phyloP scores from a whole-genome alignment of 768 basidiomycete genomes.

The Boletus barrowsii region DNA sequence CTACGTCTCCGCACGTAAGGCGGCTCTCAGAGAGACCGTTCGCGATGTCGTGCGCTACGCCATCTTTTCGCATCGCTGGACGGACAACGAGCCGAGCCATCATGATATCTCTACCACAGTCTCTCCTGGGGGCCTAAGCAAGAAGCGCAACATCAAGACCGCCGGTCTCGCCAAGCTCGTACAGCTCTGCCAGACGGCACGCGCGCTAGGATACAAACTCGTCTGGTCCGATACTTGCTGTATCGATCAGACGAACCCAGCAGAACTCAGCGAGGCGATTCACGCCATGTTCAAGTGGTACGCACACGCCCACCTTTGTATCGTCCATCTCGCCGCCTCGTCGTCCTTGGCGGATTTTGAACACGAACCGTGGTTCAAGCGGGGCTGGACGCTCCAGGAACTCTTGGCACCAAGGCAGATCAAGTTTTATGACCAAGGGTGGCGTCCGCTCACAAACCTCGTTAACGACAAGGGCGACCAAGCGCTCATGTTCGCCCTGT shows the following conservation, averaged over 20 bases:
- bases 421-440: slow-evolving; percentile 25
- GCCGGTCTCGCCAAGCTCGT: slow-evolving; percentile 16
- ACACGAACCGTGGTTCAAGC: slow-evolving; percentile 25
- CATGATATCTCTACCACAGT: slow-evolving; percentile 8
- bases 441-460: slow-evolving; percentile 16
- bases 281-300: slow-evolving; percentile 35
- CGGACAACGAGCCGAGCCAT: slow-evolving; percentile 20
- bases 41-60: slow-evolving; percentile 20
- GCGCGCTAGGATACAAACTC: slow-evolving; percentile 13
- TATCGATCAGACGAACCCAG: slow-evolving; percentile 24
- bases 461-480: slow-evolving; percentile 17
- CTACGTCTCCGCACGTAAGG: slow-evolving; percentile 13
- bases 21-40: slow-evolving; percentile 16
- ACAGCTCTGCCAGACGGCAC: slow-evolving; percentile 22
- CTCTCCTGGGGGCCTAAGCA: neutral
- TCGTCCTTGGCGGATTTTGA: slow-evolving; percentile 12
- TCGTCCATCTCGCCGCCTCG: slow-evolving; percentile 22
- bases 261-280: slow-evolving; percentile 31
- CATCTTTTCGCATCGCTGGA: slow-evolving; percentile 28
- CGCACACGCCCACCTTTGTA: slow-evolving; percentile 26
- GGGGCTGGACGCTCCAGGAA: slow-evolving; percentile 26
- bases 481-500: slow-evolving; percentile 8
- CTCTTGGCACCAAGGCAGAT: slow-evolving; percentile 26
- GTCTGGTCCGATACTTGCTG: slow-evolving; percentile 34
- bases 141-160: neutral